Conservation (phyloP, 208 protist genomes). For the Leptomonas pyrrhocoris region DNA sequence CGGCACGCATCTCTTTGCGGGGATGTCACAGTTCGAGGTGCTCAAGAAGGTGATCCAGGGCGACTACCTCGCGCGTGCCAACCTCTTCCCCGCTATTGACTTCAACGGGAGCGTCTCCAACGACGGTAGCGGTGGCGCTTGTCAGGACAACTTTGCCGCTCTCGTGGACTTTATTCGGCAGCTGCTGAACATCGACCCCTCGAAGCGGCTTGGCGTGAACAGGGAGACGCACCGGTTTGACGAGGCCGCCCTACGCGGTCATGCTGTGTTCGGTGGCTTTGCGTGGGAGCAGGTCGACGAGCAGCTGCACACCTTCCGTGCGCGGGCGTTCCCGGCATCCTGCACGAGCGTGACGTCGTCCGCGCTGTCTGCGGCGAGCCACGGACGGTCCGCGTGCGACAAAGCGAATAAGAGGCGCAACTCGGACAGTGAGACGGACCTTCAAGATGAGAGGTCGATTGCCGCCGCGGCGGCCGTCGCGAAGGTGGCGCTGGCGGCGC, state of each 20-base stretch:
- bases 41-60: conserved; percentile 72
- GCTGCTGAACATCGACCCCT: conserved; percentile 72
- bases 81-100: conserved; percentile 59
- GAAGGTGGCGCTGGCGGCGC: conserved; percentile 5
- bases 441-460: neutral
- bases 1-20: conserved; percentile 84
- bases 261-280: conserved; percentile 76
- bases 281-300: conserved; percentile 67
- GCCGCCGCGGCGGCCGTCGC: conserved; percentile 2
- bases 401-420: neutral
- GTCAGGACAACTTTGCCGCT: conserved; percentile 38
- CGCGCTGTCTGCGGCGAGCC: neutral
- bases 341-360: neutral
- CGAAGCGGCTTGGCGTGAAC: conserved; percentile 71
- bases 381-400: conserved; percentile 7
- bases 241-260: conserved; percentile 53
- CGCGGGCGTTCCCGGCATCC: conserved; percentile 26
- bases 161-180: conserved; percentile 70
- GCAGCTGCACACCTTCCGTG: conserved; percentile 48
- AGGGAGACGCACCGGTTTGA: conserved; percentile 54
- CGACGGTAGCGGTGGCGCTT: neutral
- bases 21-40: conserved; percentile 66
- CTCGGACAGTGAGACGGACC: conserved; percentile 2
- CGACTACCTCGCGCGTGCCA: conserved; percentile 11
- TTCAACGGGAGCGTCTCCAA: conserved; percentile 21